Conservation (phyloP, 352 stramenopile species). For the Phytophthora sansomeana region DNA sequence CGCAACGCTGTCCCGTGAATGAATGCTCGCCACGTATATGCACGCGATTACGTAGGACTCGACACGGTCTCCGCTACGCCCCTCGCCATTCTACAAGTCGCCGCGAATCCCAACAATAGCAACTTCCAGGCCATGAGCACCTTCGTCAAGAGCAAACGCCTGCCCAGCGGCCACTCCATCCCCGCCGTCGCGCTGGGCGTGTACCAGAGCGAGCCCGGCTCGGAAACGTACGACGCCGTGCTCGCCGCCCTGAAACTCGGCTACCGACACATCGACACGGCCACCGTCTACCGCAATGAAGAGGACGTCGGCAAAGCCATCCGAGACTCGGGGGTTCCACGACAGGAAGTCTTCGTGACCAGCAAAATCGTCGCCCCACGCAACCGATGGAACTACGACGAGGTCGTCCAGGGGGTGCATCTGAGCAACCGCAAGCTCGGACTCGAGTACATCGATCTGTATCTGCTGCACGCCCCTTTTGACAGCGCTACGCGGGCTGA, state of each 20-base stretch:
- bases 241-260: slow-evolving; percentile 69
- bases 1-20: background rate
- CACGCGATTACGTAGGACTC: background rate
- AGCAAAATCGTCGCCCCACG: slow-evolving; percentile 63
- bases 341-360: slow-evolving; percentile 84
- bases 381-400: slow-evolving; percentile 71
- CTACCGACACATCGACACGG: slow-evolving; percentile 92
- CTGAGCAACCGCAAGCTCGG: slow-evolving; percentile 66
- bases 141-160: slow-evolving; percentile 36
- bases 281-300: slow-evolving; percentile 91
- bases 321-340: slow-evolving; percentile 77
- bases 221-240: slow-evolving; percentile 70
- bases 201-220: slow-evolving; percentile 57
- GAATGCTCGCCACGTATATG: background rate
- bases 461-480: slow-evolving; percentile 78
- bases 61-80: too few relatives aligned
- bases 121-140: slow-evolving; percentile 24
- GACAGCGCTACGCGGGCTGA: slow-evolving; percentile 54
- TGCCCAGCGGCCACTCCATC: slow-evolving; percentile 59
- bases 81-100: too few relatives aligned
- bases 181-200: slow-evolving; percentile 59
- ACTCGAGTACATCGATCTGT: slow-evolving; percentile 85
- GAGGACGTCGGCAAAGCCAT: slow-evolving; percentile 78
- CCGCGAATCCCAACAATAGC: too few relatives aligned
- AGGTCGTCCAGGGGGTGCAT: slow-evolving; percentile 57